Conservation (phyloP, 768 basidiomycete species). For the Suillus variegatus region DNA sequence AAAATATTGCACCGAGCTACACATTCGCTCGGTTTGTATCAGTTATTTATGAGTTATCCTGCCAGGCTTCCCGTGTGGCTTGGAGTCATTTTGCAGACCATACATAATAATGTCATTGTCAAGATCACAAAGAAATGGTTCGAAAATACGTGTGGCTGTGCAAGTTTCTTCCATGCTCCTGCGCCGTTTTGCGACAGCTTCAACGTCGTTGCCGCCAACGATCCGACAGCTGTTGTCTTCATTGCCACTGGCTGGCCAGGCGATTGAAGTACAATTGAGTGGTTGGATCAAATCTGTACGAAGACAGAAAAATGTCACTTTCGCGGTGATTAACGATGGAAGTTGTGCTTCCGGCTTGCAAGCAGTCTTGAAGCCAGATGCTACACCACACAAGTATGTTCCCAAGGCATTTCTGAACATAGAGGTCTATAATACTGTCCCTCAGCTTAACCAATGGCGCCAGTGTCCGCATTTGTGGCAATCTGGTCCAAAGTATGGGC, state of each 20-base stretch:
- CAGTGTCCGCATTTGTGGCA: conserved; percentile 52
- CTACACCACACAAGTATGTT: conserved; percentile 34
- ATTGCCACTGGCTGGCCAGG: conserved; percentile 9
- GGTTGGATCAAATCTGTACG: conserved; percentile 90
- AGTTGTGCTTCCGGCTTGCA: conserved; percentile 72
- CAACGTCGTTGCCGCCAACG: conserved; percentile 29
- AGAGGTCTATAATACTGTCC: background rate
- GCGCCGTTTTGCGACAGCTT: conserved; percentile 31
- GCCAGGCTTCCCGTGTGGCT: background rate
- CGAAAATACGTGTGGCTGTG: conserved; percentile 28
- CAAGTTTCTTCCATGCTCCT: conserved; percentile 22
- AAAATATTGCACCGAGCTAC: conserved; percentile 24
- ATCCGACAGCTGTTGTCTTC: conserved; percentile 40
- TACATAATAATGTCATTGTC: background rate
- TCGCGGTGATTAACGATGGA: conserved; percentile 82
- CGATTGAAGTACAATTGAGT: conserved; percentile 45
- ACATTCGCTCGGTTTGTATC: conserved; percentile 24
- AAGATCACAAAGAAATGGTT: background rate
- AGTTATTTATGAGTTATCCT: background rate
- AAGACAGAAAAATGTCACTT: conserved; percentile 86
- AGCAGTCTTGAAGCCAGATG: conserved; percentile 63
- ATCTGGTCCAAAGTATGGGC: conserved; percentile 47
- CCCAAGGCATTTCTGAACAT: background rate
- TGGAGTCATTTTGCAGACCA: background rate
- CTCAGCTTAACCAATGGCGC: conserved; percentile 54